Evolutionary conservation across 169 alveolate genomes (phyloP).

Genomic region (Eimeria tenella): DNA sequence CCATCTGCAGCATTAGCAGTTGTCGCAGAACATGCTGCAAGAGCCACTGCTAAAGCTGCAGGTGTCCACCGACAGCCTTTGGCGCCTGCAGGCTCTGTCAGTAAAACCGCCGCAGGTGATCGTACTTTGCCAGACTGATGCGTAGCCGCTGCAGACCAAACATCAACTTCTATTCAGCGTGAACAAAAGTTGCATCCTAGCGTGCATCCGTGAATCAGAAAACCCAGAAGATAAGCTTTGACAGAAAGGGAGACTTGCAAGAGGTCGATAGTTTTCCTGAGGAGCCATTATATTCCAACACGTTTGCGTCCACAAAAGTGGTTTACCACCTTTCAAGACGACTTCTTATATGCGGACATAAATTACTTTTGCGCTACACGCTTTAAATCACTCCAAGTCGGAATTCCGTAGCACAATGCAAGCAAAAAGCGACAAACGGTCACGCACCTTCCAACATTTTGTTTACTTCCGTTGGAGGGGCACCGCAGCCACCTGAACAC

Average conservation of each 20-base stretch:
- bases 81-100: conserved; percentile 11
- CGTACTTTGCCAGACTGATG: conserved; percentile 49
- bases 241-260: no score
- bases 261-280: no score
- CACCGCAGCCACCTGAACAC: conserved; percentile 34
- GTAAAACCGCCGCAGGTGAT: neutral
- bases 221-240: no score
- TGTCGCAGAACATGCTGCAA: conserved; percentile 6
- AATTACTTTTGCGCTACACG: no score
- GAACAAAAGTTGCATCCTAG: no score
- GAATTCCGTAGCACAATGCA: neutral
- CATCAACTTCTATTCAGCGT: no score
- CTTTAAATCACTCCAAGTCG: neutral
- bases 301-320: no score
- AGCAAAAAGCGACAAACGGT: neutral
- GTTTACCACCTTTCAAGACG: no score
- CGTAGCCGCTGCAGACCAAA: neutral
- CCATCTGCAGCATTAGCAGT: neutral
- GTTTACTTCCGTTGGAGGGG: conserved; percentile 35
- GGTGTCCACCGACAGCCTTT: conserved; percentile 29
- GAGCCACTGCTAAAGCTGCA: conserved; percentile 40
- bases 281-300: no score
- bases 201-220: no score
- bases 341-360: no score
- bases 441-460: conserved; percentile 5